phyloP scores from a whole-genome alignment of 371 early-diverging fungal species.

The Lichtheimia ramosa region DNA sequence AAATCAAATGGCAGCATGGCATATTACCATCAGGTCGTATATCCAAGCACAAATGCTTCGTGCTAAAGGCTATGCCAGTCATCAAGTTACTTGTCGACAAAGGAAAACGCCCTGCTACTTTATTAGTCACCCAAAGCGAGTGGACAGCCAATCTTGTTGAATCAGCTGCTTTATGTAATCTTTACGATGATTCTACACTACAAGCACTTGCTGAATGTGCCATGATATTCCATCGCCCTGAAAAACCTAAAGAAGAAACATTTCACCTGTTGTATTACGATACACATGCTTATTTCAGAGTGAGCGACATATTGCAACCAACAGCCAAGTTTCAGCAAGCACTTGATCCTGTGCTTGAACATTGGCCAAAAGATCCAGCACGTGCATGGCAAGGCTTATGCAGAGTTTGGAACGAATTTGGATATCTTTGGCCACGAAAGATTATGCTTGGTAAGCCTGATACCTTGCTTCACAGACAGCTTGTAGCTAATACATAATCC shows the following conservation, averaged over 20 bases:
- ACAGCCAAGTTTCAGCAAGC: constrained; percentile 21
- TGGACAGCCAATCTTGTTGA: constrained; percentile 37
- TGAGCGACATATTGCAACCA: constrained; percentile 31
- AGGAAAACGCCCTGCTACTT: constrained; percentile 16
- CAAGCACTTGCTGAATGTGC: constrained; percentile 33
- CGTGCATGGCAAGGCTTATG: constrained; percentile 26
- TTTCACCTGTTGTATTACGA: constrained; percentile 31
- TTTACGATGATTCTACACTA: constrained; percentile 34
- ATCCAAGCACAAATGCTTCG: constrained; percentile 31
- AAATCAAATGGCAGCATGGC: constrained; percentile 35
- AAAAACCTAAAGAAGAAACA: constrained; percentile 14
- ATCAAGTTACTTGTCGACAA: constrained; percentile 7
- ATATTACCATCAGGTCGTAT: constrained; percentile 35
- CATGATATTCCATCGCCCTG: constrained; percentile 27
- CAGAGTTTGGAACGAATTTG: constrained; percentile 36
- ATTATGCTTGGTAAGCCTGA: constrained; percentile 24
- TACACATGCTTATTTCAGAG: constrained; percentile 33
- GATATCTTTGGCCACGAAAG: constrained; percentile 48
- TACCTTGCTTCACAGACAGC: background rate
- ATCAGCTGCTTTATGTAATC: constrained; percentile 26
- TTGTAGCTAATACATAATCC: background rate
- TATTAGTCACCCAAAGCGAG: constrained; percentile 33
- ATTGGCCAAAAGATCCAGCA: constrained; percentile 18
- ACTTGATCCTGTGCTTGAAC: constrained; percentile 17
- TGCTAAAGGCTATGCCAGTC: constrained; percentile 25